These are phyloP conservation scores for Blastobotrys petasosporus DNA, from an alignment of 1,139 yeast genomes.

Conservation along the genomic window DNA sequence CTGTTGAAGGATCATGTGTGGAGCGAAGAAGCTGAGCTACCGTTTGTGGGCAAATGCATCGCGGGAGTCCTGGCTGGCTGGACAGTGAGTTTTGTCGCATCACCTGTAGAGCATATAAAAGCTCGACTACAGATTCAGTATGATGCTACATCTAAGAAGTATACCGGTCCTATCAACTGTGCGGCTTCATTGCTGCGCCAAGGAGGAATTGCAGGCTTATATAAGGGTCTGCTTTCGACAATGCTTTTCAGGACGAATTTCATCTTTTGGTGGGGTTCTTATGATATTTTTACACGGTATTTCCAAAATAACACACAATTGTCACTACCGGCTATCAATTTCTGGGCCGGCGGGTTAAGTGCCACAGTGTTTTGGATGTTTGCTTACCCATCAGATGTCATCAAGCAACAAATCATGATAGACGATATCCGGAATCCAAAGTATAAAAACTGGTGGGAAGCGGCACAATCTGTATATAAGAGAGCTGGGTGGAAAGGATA, in stretches of 20 bases:
- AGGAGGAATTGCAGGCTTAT: conserved; percentile 68
- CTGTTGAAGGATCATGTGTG: conserved; percentile 59
- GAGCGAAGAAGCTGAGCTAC: conserved; percentile 51
- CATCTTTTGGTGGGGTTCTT: conserved; percentile 92
- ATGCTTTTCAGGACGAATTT: conserved; percentile 84
- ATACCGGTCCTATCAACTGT: conserved; percentile 78
- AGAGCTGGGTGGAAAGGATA: conserved; percentile 62
- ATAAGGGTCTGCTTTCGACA: conserved; percentile 78
- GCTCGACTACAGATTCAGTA: conserved; percentile 88
- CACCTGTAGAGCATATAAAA: conserved; percentile 85
- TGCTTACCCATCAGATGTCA: conserved; percentile 87
- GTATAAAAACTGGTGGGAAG: conserved; percentile 66
- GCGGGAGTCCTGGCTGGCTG: conserved; percentile 79
- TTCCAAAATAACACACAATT: conserved; percentile 45
- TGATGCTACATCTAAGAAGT: conserved; percentile 62
- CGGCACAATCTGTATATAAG: conserved; percentile 60
- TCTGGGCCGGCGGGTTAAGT: conserved; percentile 87
- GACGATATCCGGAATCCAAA: conserved; percentile 67
- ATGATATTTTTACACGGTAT: conserved; percentile 68
- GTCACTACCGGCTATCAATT: conserved; percentile 58
- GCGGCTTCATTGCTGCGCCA: conserved; percentile 41
- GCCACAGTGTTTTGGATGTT: conserved; percentile 83
- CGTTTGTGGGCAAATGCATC: conserved; percentile 64
- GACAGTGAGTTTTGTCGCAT: conserved; percentile 91
- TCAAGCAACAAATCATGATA: conserved; percentile 81